Base-by-base conservation (phyloP, 345 rosid species). In the Brassica napus region DNA sequence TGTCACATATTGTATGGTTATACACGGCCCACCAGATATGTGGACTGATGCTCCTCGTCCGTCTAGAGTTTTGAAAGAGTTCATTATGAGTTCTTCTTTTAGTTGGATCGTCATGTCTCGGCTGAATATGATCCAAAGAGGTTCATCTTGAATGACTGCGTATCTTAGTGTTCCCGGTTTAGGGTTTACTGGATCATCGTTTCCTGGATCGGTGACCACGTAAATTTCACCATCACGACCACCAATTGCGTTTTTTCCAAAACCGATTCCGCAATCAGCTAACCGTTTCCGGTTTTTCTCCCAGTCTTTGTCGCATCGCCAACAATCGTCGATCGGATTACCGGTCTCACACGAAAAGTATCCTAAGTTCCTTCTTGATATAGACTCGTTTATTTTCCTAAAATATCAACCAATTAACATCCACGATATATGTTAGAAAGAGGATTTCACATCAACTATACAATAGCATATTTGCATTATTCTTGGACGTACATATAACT, bases 21-120 rank as follows among this genome's bases (percentile, higher is more conserved):
- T 90, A 76, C 97, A 92, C 18, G 97, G 97, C 1, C 97, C 97
- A n/a, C 94, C 93, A 0, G 92, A 76, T 3, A 92, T 86, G 84
- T 92, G 97, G 16, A 92, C 97, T 37, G 90, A 87, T 0, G 91
- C 89, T 8, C 97, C 97, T 18, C 97, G 73, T 4, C 97, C 94
- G 34, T 92, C 97, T 34, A 92, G 82, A 18, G 94, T 92, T 83
- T 92, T 92, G 83, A 90, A 90, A 4, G 94, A 92, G 64, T 90
- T 92, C 94, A 92, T 92, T 24, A 92, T 85, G 69, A 92, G 84
- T 39, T 92, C 97, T 81, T 92, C 93, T 79, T 92, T 92, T 14
- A 92, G 75, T 76, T 86, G 80, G 59, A 92, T 90, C 15, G 89
- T 86, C 97, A 92, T 92, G 85, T 90, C 97, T 9, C 90, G 81